Percentiles rank a stretch among this genome's conserved stretches.
phyloP scores from a whole-genome alignment of 1,139 yeast genomes.

The Kluyveromyces marxianus region DNA sequence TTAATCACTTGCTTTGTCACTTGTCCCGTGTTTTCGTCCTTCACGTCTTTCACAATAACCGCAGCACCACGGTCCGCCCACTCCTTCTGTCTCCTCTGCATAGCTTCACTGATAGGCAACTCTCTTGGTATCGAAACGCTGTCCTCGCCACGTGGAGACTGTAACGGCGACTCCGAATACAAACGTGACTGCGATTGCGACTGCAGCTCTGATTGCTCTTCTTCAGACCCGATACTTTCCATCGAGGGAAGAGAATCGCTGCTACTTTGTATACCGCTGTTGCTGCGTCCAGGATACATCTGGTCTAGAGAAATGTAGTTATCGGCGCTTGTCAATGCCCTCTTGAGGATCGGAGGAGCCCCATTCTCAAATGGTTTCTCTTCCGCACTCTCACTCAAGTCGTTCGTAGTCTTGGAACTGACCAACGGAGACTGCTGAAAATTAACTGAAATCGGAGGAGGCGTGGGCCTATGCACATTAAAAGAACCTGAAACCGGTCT shows the following conservation, averaged over 20 bases:
- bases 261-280: neutral
- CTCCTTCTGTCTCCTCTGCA: constrained; percentile 21
- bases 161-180: too few species aligned
- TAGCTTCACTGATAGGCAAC: constrained; percentile 14
- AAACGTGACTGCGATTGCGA: too few species aligned
- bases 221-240: neutral
- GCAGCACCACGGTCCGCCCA: constrained; percentile 46
- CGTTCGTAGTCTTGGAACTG: neutral
- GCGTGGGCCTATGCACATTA: constrained; percentile 2
- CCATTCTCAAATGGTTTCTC: neutral
- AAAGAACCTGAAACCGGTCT: neutral
- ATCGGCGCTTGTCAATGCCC: constrained; percentile 22
- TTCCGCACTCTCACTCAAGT: neutral
- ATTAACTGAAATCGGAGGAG: constrained; percentile 1
- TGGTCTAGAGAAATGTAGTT: constrained; percentile 21
- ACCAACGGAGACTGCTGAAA: neutral
- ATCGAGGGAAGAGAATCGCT: neutral
- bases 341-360: neutral
- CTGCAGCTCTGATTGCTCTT: too few species aligned
- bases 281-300: neutral
- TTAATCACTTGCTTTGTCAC: constrained; percentile 39
- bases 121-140: constrained; percentile 6
- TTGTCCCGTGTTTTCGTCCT: constrained; percentile 39
- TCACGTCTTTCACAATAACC: constrained; percentile 38
- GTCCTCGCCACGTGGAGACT: constrained; percentile 6